Percentiles rank a stretch among this genome's conserved stretches.
phyloP scores from a whole-genome alignment of 805 yeast species.

The Pichia paraexigua region DNA sequence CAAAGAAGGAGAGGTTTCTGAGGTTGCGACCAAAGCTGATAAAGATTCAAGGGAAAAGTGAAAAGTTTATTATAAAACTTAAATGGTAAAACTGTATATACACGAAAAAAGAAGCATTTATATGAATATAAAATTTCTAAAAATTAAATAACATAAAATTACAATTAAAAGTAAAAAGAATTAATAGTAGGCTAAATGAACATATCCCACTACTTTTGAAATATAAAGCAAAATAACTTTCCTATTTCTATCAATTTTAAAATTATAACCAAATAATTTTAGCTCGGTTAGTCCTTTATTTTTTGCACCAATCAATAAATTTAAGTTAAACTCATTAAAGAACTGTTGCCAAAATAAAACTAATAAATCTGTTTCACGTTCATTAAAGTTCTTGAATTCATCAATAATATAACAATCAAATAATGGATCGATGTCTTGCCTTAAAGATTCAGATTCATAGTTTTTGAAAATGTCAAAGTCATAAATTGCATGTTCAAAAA shows the following conservation, averaged over 20 bases:
- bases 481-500: slow-evolving; percentile 13
- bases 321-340: slow-evolving; percentile 12
- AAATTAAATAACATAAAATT: not conserved
- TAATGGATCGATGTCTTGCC: slow-evolving; percentile 14
- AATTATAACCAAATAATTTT: slow-evolving; percentile 23
- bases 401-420: slow-evolving; percentile 14
- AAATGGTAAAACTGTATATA: not conserved
- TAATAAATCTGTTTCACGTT: slow-evolving; percentile 13
- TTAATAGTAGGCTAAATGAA: slow-evolving; percentile 18
- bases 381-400: slow-evolving; percentile 16
- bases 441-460: slow-evolving; percentile 15
- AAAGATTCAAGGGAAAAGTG: not conserved
- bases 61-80: not conserved
- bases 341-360: slow-evolving; percentile 21
- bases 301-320: slow-evolving; percentile 2
- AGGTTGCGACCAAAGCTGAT: not conserved
- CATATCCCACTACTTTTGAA: slow-evolving; percentile 16
- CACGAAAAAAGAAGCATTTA: not conserved
- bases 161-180: not conserved
- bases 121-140: not conserved
- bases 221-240: slow-evolving; percentile 18
- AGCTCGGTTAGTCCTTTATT: slow-evolving; percentile 6
- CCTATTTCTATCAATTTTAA: slow-evolving; percentile 12
- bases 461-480: slow-evolving; percentile 14
- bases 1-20: not conserved